Conservation (phyloP, 805 yeast genomes). For the Suhomyces prunicola region DNA sequence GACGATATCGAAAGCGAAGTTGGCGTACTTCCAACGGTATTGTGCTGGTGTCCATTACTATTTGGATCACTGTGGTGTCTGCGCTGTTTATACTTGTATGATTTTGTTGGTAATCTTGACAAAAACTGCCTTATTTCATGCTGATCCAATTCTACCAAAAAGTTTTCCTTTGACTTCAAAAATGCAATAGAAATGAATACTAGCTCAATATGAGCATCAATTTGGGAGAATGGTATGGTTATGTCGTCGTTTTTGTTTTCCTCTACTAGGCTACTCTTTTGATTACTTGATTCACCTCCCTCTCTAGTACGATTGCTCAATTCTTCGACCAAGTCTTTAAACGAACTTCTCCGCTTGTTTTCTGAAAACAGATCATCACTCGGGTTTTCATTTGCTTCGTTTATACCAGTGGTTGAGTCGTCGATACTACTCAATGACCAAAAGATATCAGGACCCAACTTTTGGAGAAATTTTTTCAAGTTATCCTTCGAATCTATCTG, state of each 20-base stretch:
- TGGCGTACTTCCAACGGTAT: background rate
- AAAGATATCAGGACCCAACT: constrained; percentile 59
- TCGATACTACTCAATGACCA: constrained; percentile 45
- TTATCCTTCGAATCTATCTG: constrained; percentile 21
- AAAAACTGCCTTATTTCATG: constrained; percentile 81
- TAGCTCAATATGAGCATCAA: constrained; percentile 75
- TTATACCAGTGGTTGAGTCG: background rate
- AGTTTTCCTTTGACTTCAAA: constrained; percentile 72
- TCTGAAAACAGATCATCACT: constrained; percentile 3
- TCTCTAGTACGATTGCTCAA: constrained; percentile 16
- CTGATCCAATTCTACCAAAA: constrained; percentile 83
- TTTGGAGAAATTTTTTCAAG: constrained; percentile 24
- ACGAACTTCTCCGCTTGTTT: constrained; percentile 19
- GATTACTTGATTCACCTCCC: background rate
- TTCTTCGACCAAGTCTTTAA: constrained; percentile 30
- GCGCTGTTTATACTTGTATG: constrained; percentile 36
- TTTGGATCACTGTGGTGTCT: constrained; percentile 8
- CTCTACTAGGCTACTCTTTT: background rate
- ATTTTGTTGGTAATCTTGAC: constrained; percentile 51
- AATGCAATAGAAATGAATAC: constrained; percentile 75
- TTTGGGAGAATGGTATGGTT: constrained; percentile 50
- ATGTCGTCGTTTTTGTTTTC: constrained; percentile 3
- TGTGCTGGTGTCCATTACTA: background rate
- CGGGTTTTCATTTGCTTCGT: constrained; percentile 13
- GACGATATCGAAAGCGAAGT: constrained; percentile 10